Conservation (phyloP, 2,329 filamentous ascomycete genomes). For the Alternaria sp. region DNA sequence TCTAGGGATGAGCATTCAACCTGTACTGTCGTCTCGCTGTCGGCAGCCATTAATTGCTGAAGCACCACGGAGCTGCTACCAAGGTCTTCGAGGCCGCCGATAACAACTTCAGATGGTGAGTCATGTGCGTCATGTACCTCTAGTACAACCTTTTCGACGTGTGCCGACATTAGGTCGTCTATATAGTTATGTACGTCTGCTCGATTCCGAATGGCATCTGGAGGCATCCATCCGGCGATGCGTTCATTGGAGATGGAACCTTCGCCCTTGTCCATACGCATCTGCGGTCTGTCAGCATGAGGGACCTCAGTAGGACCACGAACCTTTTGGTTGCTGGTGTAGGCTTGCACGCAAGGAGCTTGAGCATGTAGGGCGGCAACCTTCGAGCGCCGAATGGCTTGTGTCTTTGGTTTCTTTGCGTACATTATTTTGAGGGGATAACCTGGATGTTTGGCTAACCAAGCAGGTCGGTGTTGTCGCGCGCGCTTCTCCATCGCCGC, state of each 20-base stretch:
- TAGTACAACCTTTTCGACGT: background rate
- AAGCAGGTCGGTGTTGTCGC: constrained; percentile 7
- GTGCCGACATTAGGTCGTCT: background rate
- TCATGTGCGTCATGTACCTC: constrained; percentile 2
- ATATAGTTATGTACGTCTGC: constrained; percentile 8
- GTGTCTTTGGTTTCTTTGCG: background rate
- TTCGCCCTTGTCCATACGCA: background rate
- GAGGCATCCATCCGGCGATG: constrained; percentile 10
- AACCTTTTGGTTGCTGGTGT: background rate
- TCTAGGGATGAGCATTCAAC: background rate
- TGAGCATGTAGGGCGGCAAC: background rate
- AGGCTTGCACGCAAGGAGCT: background rate
- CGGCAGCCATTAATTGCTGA: background rate
- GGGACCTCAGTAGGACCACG: background rate
- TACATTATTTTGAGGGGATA: constrained; percentile 14
- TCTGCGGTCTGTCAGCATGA: background rate
- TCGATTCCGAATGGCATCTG: constrained; percentile 8
- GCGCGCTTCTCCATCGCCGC: constrained; percentile 21
- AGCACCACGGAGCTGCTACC: background rate
- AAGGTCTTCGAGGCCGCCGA: background rate
- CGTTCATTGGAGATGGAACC: background rate
- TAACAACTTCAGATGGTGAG: background rate
- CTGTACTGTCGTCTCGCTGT: background rate
- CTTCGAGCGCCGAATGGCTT: background rate
- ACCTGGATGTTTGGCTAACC: constrained; percentile 6